Percentiles rank a stretch among this genome's conserved stretches.
Evolutionary conservation across 768 basidiomycete genomes (phyloP).

Genomic region (Lentinula guzmanii): DNA sequence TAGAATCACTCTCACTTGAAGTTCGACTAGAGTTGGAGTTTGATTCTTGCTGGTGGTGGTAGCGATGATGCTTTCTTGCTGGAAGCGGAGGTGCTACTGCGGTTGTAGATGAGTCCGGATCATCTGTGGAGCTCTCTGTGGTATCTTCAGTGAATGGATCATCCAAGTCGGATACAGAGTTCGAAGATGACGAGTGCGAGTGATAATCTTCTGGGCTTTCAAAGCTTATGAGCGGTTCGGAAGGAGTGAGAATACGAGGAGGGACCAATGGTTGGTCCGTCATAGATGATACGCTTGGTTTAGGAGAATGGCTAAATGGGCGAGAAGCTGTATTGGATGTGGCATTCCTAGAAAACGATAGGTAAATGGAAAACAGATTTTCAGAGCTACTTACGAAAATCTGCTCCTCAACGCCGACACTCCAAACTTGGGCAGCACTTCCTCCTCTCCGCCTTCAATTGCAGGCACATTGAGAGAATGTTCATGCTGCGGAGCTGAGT

Average conservation of each 20-base stretch:
- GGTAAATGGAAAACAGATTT: background rate
- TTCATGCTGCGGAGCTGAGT: background rate
- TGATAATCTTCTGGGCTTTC: constrained; percentile 2
- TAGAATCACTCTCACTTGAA: constrained; percentile 31
- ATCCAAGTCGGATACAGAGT: constrained; percentile 12
- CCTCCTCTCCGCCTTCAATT: constrained; percentile 3
- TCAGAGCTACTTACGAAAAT: constrained; percentile 35
- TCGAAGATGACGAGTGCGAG: constrained; percentile 10
- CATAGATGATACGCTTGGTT: background rate
- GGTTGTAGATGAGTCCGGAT: constrained; percentile 6
- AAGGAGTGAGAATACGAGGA: background rate
- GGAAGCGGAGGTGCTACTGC: constrained; percentile 12
- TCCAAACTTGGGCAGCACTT: constrained; percentile 15
- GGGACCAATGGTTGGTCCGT: background rate
- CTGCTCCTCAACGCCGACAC: constrained; percentile 38
- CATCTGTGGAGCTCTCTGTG: background rate
- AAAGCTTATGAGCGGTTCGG: constrained; percentile 3
- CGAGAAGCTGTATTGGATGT: background rate
- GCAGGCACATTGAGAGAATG: constrained; percentile 2
- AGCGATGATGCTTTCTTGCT: constrained; percentile 8
- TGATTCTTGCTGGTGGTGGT: constrained; percentile 11
- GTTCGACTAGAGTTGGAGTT: constrained; percentile 26
- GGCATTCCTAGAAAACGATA: background rate
- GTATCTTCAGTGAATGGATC: constrained; percentile 20
- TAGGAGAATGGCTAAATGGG: constrained; percentile 8